These are phyloP conservation scores for Dryas drummondii DNA, from an alignment of 306 rosid species.

Conservation along the genomic window DNA sequence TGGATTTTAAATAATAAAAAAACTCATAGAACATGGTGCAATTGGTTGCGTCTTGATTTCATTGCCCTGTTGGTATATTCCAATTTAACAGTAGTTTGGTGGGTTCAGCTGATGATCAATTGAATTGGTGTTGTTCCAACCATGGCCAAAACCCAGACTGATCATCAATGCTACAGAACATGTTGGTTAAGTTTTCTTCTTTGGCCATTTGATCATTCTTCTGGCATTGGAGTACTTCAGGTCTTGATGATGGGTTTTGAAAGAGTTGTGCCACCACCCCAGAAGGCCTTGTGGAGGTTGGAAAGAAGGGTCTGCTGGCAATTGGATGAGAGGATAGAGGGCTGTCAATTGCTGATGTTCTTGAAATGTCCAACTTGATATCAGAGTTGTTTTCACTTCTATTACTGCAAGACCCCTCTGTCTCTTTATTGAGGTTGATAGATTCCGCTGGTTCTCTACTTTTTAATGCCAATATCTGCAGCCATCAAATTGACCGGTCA, in stretches of 20 bases:
- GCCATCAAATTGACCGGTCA: constrained; percentile 10
- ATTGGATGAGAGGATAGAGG: constrained; percentile 51
- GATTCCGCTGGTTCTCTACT: constrained; percentile 94
- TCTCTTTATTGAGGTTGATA: constrained; percentile 92
- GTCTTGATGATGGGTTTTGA: constrained; percentile 71
- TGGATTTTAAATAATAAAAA: constrained; percentile 29
- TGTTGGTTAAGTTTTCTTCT: constrained; percentile 80
- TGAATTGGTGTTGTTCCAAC: constrained; percentile 95
- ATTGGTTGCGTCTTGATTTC: constrained; percentile 41
- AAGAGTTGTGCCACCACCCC: constrained; percentile 67
- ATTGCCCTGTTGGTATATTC: constrained; percentile 24
- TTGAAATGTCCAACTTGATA: constrained; percentile 83
- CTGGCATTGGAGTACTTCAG: constrained; percentile 59
- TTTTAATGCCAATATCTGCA: constrained; percentile 84
- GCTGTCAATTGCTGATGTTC: constrained; percentile 83
- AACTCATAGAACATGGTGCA: constrained; percentile 38
- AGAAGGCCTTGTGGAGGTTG: constrained; percentile 61
- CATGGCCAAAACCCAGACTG: constrained; percentile 98
- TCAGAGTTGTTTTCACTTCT: constrained; percentile 98
- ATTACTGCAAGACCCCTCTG: constrained; percentile 97
- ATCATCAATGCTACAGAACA: constrained; percentile 90
- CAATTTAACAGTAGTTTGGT: constrained; percentile 20
- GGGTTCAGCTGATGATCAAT: constrained; percentile 34
- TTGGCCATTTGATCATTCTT: constrained; percentile 69
- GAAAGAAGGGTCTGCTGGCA: constrained; percentile 57